Evolutionary conservation across 352 stramenopile species (phyloP), one percentile per base, ranked within the genome.

Genomic region (Poterioochromonas sp.): DNA sequence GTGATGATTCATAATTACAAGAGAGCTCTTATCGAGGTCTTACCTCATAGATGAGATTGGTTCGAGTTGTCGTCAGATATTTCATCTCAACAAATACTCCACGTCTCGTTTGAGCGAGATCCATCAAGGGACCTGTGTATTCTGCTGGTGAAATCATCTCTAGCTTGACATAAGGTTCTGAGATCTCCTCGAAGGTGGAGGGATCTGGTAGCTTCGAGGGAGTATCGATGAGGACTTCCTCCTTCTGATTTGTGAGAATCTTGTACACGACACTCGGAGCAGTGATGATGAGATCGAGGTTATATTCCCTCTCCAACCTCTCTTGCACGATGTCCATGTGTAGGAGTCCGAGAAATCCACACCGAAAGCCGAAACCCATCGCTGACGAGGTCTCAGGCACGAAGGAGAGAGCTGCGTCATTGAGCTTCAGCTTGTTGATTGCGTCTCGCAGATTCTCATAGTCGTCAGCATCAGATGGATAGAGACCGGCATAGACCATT

Each of bases 291-390:
- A 98, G 94, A 64, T 97, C 92, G 73, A 97, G 93, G 41, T 91
- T 90, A 83, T 98, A 97, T 83, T 99, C 96, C 82, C 99, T 93
- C 64, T 88, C 87, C 1, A 99, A 87, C 1, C 96, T 87, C 86
- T 99, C 94, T 71, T 97, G 91, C 82, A 99, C 98, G 0, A 96
- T 95, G 82, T 99, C 95, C 85, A 98, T 97, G 85, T 99, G 94
- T 37, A 99, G 79, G 12, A 98, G 82, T 0, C 95, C 95, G 54
- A 99, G 87, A 84, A 98, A 99, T 0, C 95, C 95, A 73, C 95
- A 96, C 29, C 94, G 89, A 58, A 98, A 93, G 26, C 95, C 95
- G 84, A 96, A 94, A 51, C 95, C 95, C 22, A 99, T 84, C 0
- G 88, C 91, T 90, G 80, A 80, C 64, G 58, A 54, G 64, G 65